Base-by-base conservation (phyloP, 106 monocot species). In the Vanilla planifolia region DNA sequence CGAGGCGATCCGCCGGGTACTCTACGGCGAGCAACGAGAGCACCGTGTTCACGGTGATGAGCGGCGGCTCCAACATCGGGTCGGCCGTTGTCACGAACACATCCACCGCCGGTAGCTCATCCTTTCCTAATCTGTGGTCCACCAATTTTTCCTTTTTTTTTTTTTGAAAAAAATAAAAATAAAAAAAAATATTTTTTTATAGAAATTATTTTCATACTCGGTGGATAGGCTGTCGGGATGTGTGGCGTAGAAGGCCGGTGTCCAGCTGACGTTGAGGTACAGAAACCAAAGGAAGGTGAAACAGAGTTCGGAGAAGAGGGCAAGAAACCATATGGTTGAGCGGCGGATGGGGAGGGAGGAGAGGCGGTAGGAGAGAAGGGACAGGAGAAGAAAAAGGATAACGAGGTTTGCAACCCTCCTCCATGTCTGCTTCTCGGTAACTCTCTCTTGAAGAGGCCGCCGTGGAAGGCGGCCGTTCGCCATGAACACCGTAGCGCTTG, bases 51-150 rank as follows among this genome's bases (percentile, higher is more conserved):
- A 65, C 72, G 16, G 85, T 85, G 57, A 80, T 41, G 37, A 82
- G 33, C 0, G 89, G 85, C 2, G 89, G 89, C 56, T 90, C 81
- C 1, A 76, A 57, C n/a, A 27, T 48, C 0, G 89, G 81, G 53
- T 90, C 85, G 0, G 81, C 89, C 23, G 89, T 90, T 0, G 81
- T 81, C 9, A 90, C 76, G 25, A 85, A 90, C 53, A 90, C 35
- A 61, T 90, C 89, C 22, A 89, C 68, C 0, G 63, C 68, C 7
- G 80, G 89, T 10, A 73, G 68, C 3, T 74, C 73, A 10, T 10
- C 37, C 7, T 10, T 6, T 17, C 48, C 35, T 8, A 45, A 35
- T 11, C 80, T 72, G 16, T 20, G 28, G 51, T 2, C 16, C 3
- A 52, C n/a, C 14, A n/a, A n/a, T n/a, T n/a, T n/a, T n/a, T n/a